Evolutionary conservation across 345 rosid species (phyloP), one percentile per base, ranked within the genome.

Genomic region (Syzygium jambos): DNA sequence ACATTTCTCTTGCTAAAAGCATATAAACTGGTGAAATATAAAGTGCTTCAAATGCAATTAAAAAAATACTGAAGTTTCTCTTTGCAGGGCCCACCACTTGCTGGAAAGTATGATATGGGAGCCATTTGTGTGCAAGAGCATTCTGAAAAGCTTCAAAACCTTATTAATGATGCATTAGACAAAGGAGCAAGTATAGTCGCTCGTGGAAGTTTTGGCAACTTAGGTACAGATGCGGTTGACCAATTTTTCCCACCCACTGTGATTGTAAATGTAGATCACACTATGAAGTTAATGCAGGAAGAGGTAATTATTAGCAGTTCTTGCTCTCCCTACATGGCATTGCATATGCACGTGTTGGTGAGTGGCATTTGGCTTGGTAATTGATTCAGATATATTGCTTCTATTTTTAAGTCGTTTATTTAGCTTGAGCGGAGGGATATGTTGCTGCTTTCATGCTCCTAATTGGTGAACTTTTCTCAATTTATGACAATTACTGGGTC

Each of bases 121-220:
- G 98, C 99, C 91, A 93, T 98, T 89, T 98, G 99, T 92, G 90
- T 98, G 94, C 97, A 88, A 90, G 98, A 95, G 90, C 99, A 96
- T 90, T 95, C 99, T 68, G 99, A 98, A 25, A 93, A 88, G 92
- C 97, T 98, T 88, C 99, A 98, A 85, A 90, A 87, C 92, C 95
- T 98, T 88, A 95, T 96, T 83, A 90, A 94, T 90, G 99, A 98
- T 91, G 99, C 99, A 63, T 78, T 93, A 86, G 97, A 95, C 88
- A 95, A 96, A 91, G 99, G 99, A 90, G 99, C 98, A 63, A 96
- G 93, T 84, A 96, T 96, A 80, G 91, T 92, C 57, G 96, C 95
- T 84, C 95, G 99, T 38, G 99, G 99, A 90, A 96, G 98, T 93
- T 94, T 96, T 87, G 99, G 99, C 92, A 93, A 94, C 92, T 92